Base-by-base conservation (phyloP, 352 stramenopile genomes). In the Pythium rhizo-oryzae region DNA sequence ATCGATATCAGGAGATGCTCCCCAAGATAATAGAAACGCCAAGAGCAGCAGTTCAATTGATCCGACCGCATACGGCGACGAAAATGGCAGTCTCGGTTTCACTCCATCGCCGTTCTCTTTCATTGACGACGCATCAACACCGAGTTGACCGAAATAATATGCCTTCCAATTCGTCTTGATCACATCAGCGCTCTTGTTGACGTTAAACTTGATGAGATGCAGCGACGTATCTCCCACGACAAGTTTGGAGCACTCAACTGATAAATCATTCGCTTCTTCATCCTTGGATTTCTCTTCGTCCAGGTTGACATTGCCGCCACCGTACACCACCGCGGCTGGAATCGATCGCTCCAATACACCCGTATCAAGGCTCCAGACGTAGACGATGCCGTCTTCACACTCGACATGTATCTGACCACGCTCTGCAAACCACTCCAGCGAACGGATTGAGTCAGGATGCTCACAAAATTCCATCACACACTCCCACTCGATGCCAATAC, bases 291-390 rank as follows among this genome's bases (percentile, higher is more conserved):
- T 21, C 11, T 67, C 25, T 19, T 44, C 53, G 15, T 52, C 60
- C 1, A 44, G 21, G 5, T 33, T 35, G 21, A 12, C 37, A 35
- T 59, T 39, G 51, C 8, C 16, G 13, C 79, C 75, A 16, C 78
- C 80, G 46, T 79, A 79, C 1, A 95, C 47, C 21, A 95, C 55
- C 11, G 80, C 80, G 21, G 54, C 67, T 18, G 87, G 87, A 12
- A 93, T 50, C 4, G 71, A 75, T 37, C 87, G 81, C 59, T 96
- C 88, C 0, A 96, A 47, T 25, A 94, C 80, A 0, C 88, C 86
- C n/a, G 84, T 93, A 21, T 92, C 80, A 0, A 80, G 74, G 49
- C 73, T 93, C 88, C 88, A 96, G 13, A 96, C 79, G 44, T 92
- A 91, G 35, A 92, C 78, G 80, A 93, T 89, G 1, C 66, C 70